These are phyloP conservation scores for Themeda triandra DNA, from an alignment of 176 grass and related monocot species.

Conservation along the genomic window DNA sequence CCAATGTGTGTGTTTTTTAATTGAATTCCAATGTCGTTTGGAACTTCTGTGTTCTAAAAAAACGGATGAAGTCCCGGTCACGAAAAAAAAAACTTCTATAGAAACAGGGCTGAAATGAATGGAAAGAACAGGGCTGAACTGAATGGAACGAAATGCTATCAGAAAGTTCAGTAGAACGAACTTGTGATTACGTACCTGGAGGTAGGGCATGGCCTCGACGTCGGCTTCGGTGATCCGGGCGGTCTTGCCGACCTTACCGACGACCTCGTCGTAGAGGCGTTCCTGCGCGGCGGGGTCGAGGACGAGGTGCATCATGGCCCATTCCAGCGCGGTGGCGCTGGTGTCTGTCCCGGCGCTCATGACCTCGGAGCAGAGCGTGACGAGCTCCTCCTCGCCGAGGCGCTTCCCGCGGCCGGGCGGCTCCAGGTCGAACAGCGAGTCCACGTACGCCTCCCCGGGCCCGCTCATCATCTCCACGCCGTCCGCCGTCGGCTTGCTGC, in stretches of 20 bases:
- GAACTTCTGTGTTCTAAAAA: too few species aligned
- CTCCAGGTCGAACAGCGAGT: constrained; percentile 88
- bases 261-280: constrained; percentile 60
- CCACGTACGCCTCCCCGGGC: constrained; percentile 86
- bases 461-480: constrained; percentile 72
- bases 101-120: too few species aligned
- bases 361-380: constrained; percentile 96
- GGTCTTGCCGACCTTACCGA: constrained; percentile 48
- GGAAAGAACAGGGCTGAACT: too few species aligned
- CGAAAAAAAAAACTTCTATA: too few species aligned
- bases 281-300: constrained; percentile 69
- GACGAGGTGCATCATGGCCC: constrained; percentile 88
- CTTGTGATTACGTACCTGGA: constrained; percentile 62
- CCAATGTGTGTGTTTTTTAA: neutral
- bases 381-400: constrained; percentile 83
- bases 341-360: constrained; percentile 98
- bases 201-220: constrained; percentile 76
- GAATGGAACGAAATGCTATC: neutral
- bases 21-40: neutral
- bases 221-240: constrained; percentile 71
- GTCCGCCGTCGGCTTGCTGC: neutral
- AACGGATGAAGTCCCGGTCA: too few species aligned
- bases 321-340: constrained; percentile 83
- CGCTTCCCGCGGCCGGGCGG: constrained; percentile 56
- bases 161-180: too few species aligned